These are phyloP conservation scores for Magnaporthiopsis incrustans DNA, from an alignment of 2,329 filamentous ascomycete species.

Conservation along the genomic window DNA sequence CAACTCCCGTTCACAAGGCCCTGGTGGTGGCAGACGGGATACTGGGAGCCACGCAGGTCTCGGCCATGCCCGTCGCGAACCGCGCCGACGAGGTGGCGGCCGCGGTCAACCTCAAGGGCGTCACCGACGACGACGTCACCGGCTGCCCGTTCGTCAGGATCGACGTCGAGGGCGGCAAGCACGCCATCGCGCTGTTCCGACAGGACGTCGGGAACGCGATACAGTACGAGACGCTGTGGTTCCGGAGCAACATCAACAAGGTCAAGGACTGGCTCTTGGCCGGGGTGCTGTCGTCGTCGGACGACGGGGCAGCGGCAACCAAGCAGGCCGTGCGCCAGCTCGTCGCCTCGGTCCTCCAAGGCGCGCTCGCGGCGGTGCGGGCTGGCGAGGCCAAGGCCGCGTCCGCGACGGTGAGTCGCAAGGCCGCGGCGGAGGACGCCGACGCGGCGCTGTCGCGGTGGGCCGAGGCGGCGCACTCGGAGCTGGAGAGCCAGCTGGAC, in stretches of 20 bases:
- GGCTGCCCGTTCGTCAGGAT: slow-evolving; percentile 48
- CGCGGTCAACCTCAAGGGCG: slow-evolving; percentile 42
- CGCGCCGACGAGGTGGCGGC: slow-evolving; percentile 35
- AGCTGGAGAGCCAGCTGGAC: slow-evolving; percentile 74
- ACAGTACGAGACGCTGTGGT: slow-evolving; percentile 68
- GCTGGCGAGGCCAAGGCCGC: slow-evolving; percentile 36
- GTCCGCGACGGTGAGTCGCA: slow-evolving; percentile 22
- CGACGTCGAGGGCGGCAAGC: slow-evolving; percentile 53
- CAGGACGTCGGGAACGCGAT: slow-evolving; percentile 61
- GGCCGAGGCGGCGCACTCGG: slow-evolving; percentile 73
- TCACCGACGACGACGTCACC: slow-evolving; percentile 27
- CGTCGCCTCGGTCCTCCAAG: slow-evolving; percentile 57
- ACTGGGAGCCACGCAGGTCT: slow-evolving; percentile 51
- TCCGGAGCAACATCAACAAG: slow-evolving; percentile 57
- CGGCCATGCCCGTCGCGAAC: slow-evolving; percentile 32
- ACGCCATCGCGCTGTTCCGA: slow-evolving; percentile 60
- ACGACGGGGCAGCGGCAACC: slow-evolving; percentile 32
- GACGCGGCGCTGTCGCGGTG: slow-evolving; percentile 56
- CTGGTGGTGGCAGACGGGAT: slow-evolving; percentile 69
- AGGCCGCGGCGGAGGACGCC: slow-evolving; percentile 37
- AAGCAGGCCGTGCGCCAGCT: slow-evolving; percentile 60
- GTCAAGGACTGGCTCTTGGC: slow-evolving; percentile 59
- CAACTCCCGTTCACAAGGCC: slow-evolving; percentile 77
- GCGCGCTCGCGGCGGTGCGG: slow-evolving; percentile 42
- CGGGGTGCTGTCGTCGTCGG: slow-evolving; percentile 30